phyloP scores from a whole-genome alignment of 495 filamentous ascomycete genomes.

The Penicillium robsamsonii region DNA sequence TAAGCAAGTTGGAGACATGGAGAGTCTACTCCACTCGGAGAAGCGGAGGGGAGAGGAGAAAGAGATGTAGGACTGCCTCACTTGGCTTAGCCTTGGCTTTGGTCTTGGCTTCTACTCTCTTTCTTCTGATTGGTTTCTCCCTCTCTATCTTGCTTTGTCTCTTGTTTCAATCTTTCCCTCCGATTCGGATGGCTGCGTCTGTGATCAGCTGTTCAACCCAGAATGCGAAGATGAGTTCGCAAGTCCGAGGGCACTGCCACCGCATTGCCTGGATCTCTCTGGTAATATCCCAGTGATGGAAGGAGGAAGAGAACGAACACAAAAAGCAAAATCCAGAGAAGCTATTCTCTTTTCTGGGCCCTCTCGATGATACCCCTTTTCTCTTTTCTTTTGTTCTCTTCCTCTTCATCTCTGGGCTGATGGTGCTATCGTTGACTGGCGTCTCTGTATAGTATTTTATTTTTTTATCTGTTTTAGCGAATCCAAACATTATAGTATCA shows the following conservation, averaged over 20 bases:
- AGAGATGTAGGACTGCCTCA: conserved; percentile 13
- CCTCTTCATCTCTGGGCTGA: conserved; percentile 5
- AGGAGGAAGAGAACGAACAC: conserved; percentile 2
- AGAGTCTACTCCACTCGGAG: conserved; percentile 51
- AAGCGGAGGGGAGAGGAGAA: conserved; percentile 25
- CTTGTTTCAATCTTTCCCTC: neutral
- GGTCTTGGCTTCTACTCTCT: neutral
- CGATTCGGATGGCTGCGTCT: conserved; percentile 2
- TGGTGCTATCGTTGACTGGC: conserved; percentile 8
- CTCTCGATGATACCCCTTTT: conserved; percentile 11
- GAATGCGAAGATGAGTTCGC: conserved; percentile 4
- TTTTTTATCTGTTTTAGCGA: conserved; percentile 20
- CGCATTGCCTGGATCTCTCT: neutral
- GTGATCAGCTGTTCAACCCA: neutral
- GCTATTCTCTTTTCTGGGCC: neutral
- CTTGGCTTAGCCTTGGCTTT: neutral
- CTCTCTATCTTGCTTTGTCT: neutral
- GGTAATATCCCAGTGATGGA: conserved; percentile 7
- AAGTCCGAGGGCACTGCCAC: neutral
- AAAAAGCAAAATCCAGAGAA: conserved; percentile 1
- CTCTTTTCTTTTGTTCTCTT: conserved; percentile 7
- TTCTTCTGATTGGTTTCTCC: neutral
- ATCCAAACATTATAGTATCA: conserved; percentile 11
- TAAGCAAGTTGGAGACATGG: conserved; percentile 83
- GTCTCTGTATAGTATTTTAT: conserved; percentile 24